Evolutionary conservation across 371 early-diverging fungal genomes (phyloP).

Genomic region (Lichtheimia ornata): DNA sequence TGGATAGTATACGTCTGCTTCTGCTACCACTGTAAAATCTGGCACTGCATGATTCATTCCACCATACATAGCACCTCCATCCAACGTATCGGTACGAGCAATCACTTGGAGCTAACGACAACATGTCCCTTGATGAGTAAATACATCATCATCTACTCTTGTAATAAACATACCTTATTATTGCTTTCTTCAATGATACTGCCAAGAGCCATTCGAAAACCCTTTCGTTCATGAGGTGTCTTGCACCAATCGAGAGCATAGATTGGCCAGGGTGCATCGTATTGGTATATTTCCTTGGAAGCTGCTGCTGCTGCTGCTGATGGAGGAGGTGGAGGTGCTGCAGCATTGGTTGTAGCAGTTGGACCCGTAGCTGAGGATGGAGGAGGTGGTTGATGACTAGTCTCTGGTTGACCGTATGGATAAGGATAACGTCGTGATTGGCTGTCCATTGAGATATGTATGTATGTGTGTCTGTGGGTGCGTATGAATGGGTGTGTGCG

Average conservation of each 20-base stretch:
- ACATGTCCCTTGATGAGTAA: neutral
- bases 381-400: neutral
- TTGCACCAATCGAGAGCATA: constrained; percentile 84
- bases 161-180: constrained; percentile 64
- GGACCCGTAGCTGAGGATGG: constrained; percentile 1
- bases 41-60: constrained; percentile 25
- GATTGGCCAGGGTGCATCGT: constrained; percentile 80
- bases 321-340: constrained; percentile 1
- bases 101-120: constrained; percentile 30
- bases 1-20: constrained; percentile 77
- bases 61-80: constrained; percentile 17
- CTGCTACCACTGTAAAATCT: constrained; percentile 72
- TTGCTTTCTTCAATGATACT: constrained; percentile 73
- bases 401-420: constrained; percentile 1
- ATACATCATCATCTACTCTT: neutral
- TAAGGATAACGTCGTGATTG: constrained; percentile 16
- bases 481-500: neutral
- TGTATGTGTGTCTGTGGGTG: neutral
- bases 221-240: constrained; percentile 50
- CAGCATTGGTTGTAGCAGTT: too few species aligned
- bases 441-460: constrained; percentile 4
- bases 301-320: constrained; percentile 7
- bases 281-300: constrained; percentile 72
- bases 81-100: constrained; percentile 43
- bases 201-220: constrained; percentile 76